A percentile compares a stretch with the other conserved stretches of the same genome.
phyloP scores from a whole-genome alignment of 1,139 yeast species.

The Pichia sp. region DNA sequence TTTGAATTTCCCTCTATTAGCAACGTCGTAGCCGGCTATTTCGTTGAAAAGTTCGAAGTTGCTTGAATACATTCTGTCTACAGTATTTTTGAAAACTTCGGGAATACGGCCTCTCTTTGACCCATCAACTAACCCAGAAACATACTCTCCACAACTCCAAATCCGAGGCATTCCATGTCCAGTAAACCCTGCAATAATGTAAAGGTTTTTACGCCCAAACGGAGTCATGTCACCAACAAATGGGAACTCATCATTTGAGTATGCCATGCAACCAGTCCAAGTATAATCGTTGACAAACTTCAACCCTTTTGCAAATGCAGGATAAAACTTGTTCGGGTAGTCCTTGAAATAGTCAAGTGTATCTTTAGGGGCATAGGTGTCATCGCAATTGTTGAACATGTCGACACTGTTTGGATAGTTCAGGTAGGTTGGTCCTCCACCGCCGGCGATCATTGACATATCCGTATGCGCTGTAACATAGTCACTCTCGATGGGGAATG shows the following conservation, averaged over 20 bases:
- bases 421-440: slow-evolving; percentile 22
- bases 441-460: slow-evolving; percentile 31
- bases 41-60: slow-evolving; percentile 21
- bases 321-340: slow-evolving; percentile 24
- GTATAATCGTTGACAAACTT: slow-evolving; percentile 23
- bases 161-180: slow-evolving; percentile 50
- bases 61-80: slow-evolving; percentile 15
- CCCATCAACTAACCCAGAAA: slow-evolving; percentile 20
- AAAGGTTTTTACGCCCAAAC: slow-evolving; percentile 28
- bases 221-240: slow-evolving; percentile 33
- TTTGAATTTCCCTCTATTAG: slow-evolving; percentile 11
- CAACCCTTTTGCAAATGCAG: slow-evolving; percentile 20
- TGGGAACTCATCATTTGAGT: slow-evolving; percentile 34
- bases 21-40: slow-evolving; percentile 9
- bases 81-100: slow-evolving; percentile 11
- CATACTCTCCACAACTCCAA: slow-evolving; percentile 27
- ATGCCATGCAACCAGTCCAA: slow-evolving; percentile 43
- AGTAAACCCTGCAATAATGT: slow-evolving; percentile 40
- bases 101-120: slow-evolving; percentile 13
- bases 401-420: slow-evolving; percentile 15
- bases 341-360: slow-evolving; percentile 22
- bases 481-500: slow-evolving; percentile 25
- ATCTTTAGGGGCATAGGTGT: slow-evolving; percentile 23
- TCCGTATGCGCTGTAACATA: slow-evolving; percentile 30
- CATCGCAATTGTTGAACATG: slow-evolving; percentile 28